phyloP scores from a whole-genome alignment of 208 protist species.

The Crithidia mellificae region DNA sequence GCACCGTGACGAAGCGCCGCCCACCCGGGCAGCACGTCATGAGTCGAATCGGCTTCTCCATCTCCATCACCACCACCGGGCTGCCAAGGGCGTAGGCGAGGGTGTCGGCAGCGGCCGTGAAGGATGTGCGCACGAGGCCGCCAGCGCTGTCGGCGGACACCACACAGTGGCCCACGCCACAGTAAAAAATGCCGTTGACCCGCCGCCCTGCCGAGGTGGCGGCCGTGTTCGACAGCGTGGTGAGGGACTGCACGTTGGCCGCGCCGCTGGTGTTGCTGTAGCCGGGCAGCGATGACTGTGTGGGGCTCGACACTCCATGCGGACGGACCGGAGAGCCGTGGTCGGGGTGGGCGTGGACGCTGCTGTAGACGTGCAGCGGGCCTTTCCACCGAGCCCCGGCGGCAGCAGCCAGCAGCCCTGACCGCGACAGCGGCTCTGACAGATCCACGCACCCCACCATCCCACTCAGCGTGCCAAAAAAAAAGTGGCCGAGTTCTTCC shows the following conservation, averaged over 20 bases:
- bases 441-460: slow-evolving; percentile 75
- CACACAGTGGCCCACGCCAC: slow-evolving; percentile 46
- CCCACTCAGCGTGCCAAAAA: slow-evolving; percentile 78
- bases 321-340: background rate
- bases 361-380: slow-evolving; percentile 45
- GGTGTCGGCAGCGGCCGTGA: slow-evolving; percentile 29
- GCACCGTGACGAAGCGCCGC: slow-evolving; percentile 69
- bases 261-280: background rate
- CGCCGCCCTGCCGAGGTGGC: background rate
- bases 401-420: slow-evolving; percentile 48
- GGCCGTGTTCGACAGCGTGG: background rate
- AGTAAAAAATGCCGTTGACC: slow-evolving; percentile 64
- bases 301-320: background rate
- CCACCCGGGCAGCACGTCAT: slow-evolving; percentile 47
- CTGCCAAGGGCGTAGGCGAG: slow-evolving; percentile 20
- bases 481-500: slow-evolving; percentile 38
- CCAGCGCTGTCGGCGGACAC: slow-evolving; percentile 66
- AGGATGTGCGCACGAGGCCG: slow-evolving; percentile 50
- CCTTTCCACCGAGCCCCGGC: slow-evolving; percentile 24
- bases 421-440: slow-evolving; percentile 48
- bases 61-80: slow-evolving; percentile 28
- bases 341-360: slow-evolving; percentile 47
- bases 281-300: background rate
- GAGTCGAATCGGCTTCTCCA: slow-evolving; percentile 45
- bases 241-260: background rate